Conservation (phyloP, 352 stramenopile genomes). For the Phytophthora capsici region DNA sequence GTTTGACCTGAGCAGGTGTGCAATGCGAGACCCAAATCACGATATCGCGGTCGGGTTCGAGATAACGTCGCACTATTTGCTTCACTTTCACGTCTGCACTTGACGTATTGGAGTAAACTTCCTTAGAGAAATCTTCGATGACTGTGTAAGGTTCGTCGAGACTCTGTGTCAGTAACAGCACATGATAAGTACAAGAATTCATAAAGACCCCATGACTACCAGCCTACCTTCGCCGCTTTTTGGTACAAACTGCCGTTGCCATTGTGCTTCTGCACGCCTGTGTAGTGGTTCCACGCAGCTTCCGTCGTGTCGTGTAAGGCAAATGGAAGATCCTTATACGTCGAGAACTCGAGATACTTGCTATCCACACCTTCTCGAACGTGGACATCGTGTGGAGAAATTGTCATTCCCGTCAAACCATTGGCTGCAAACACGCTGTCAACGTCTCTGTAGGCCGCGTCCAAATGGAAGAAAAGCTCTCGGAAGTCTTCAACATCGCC, state of each 20-base stretch:
- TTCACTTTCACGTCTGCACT: slow-evolving; percentile 53
- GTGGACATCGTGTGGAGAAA: slow-evolving; percentile 24
- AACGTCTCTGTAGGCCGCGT: slow-evolving; percentile 30
- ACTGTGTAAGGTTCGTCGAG: slow-evolving; percentile 56
- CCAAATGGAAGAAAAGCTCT: slow-evolving; percentile 25
- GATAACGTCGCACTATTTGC: slow-evolving; percentile 62
- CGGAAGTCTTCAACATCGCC: slow-evolving; percentile 27
- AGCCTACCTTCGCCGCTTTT: slow-evolving; percentile 29
- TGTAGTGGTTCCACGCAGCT: slow-evolving; percentile 33
- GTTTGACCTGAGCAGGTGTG: slow-evolving; percentile 53
- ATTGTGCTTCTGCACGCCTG: slow-evolving; percentile 32
- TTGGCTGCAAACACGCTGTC: slow-evolving; percentile 35
- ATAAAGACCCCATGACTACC: neutral
- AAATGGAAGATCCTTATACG: slow-evolving; percentile 33
- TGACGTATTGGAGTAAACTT: slow-evolving; percentile 55
- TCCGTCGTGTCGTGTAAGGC: slow-evolving; percentile 15
- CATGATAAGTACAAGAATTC: neutral
- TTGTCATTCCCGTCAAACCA: slow-evolving; percentile 21
- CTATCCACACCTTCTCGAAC: slow-evolving; percentile 31
- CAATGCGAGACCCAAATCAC: slow-evolving; percentile 62
- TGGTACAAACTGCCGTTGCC: slow-evolving; percentile 34
- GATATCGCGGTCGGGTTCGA: slow-evolving; percentile 58
- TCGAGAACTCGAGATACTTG: slow-evolving; percentile 38
- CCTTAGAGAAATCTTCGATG: slow-evolving; percentile 60
- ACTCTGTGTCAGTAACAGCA: slow-evolving; percentile 11